These are phyloP conservation scores for Tylopilus rubrobrunneus DNA, from an alignment of 768 basidiomycete species.

Conservation along the genomic window DNA sequence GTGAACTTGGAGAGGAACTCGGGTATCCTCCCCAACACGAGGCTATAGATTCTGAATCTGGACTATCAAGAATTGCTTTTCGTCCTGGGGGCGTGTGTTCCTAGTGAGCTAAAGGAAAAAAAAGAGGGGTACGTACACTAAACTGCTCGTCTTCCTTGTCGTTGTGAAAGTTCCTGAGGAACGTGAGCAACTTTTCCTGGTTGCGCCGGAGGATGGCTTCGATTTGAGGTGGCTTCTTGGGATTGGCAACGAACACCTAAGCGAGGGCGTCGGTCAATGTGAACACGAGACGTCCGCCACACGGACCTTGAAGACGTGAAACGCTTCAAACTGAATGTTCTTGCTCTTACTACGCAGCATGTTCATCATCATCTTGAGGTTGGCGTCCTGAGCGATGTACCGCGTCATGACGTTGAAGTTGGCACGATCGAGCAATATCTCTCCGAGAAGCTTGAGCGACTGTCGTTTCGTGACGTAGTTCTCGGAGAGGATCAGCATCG, in stretches of 20 bases:
- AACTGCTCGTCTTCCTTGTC: conserved; percentile 99
- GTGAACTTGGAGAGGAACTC: no score
- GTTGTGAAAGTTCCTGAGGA: conserved; percentile 93
- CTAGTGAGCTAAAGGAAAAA: not conserved
- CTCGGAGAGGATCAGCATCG: conserved; percentile 83
- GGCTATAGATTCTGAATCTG: conserved; percentile 78
- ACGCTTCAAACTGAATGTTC: conserved; percentile 99
- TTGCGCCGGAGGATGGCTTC: conserved; percentile 87
- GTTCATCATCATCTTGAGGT: conserved; percentile 99
- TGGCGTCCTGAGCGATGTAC: conserved; percentile 92
- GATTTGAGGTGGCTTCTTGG: conserved; percentile 97
- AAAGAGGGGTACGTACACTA: conserved; percentile 46
- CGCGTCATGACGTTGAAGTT: conserved; percentile 99
- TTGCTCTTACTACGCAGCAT: conserved; percentile 96
- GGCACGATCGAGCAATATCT: conserved; percentile 94
- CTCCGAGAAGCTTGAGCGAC: conserved; percentile 95
- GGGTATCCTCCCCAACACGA: no score
- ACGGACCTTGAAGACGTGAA: conserved; percentile 98
- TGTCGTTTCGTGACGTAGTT: conserved; percentile 99
- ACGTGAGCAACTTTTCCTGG: conserved; percentile 87
- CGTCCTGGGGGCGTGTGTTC: conserved; percentile 48
- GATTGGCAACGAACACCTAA: conserved; percentile 97
- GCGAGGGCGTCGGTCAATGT: not conserved
- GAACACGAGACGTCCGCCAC: no score
- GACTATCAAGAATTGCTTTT: conserved; percentile 93